These are phyloP conservation scores for Graphilbum fragrans DNA, from an alignment of 2,329 filamentous ascomycete genomes.

Conservation along the genomic window DNA sequence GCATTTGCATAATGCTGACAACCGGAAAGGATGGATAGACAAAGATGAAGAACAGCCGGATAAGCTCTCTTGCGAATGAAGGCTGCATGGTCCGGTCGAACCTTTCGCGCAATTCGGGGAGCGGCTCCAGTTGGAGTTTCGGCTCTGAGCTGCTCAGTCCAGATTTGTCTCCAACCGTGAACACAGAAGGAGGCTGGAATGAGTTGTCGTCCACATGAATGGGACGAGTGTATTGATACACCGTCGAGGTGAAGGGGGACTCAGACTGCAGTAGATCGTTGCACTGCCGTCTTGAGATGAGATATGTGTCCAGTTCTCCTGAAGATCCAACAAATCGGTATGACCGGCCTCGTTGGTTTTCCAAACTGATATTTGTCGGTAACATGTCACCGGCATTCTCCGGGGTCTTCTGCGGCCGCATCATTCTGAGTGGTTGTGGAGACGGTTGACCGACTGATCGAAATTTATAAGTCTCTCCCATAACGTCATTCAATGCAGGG, in stretches of 20 bases:
- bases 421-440: not conserved
- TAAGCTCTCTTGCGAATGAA: not conserved
- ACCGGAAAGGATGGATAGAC: slow-evolving; percentile 1
- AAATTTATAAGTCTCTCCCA: not conserved
- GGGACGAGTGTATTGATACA: not conserved
- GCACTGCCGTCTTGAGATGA: not conserved
- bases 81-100: not conserved
- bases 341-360: not conserved
- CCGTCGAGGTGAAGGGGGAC: not conserved
- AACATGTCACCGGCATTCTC: not conserved
- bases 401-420: not conserved
- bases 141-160: not conserved
- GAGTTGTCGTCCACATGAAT: not conserved
- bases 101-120: not conserved
- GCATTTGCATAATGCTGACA: slow-evolving; percentile 1
- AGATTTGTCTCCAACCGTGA: not conserved
- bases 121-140: not conserved
- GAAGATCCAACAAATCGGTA: slow-evolving; percentile 2
- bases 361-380: not conserved
- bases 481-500: too few species aligned
- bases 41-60: slow-evolving; percentile 1
- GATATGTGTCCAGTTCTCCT: slow-evolving; percentile 3
- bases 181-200: not conserved
- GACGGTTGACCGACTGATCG: not conserved
- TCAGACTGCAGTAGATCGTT: not conserved